Percentiles rank a stretch among this genome's conserved stretches.
These are phyloP conservation scores for Tetrapisispora fleetii DNA, from an alignment of 805 yeast species.

Conservation along the genomic window DNA sequence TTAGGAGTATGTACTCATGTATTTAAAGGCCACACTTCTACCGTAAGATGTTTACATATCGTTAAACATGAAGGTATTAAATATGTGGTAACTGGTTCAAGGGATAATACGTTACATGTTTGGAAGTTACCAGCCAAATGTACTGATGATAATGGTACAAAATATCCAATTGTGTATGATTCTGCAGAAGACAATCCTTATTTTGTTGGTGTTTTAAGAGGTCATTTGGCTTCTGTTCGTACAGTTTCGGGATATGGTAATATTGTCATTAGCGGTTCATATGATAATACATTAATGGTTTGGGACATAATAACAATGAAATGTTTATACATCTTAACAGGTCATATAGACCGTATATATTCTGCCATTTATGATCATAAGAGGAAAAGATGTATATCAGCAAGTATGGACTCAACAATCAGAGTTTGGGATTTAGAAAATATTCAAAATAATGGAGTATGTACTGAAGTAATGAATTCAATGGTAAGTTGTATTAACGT, in stretches of 20 bases:
- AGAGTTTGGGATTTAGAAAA: constrained; percentile 81
- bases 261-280: constrained; percentile 78
- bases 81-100: constrained; percentile 65
- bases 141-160: neutral
- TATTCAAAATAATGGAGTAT: constrained; percentile 43
- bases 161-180: constrained; percentile 21
- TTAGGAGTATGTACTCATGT: constrained; percentile 85
- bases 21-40: constrained; percentile 84
- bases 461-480: constrained; percentile 17
- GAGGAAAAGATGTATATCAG: constrained; percentile 75
- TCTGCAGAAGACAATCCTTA: constrained; percentile 42
- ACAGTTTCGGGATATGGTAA: constrained; percentile 82
- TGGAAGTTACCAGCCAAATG: constrained; percentile 60
- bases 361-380: constrained; percentile 74
- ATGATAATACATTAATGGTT: constrained; percentile 81
- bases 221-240: constrained; percentile 74
- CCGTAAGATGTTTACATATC: constrained; percentile 85
- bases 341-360: constrained; percentile 83
- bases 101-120: constrained; percentile 74
- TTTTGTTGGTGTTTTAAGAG: constrained; percentile 58
- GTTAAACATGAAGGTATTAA: constrained; percentile 59
- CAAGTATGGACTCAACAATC: constrained; percentile 82
- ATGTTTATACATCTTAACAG: constrained; percentile 64
- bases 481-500: constrained; percentile 21
- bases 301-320: constrained; percentile 78